A percentile compares a stretch with the other conserved stretches of the same genome.
phyloP scores from a whole-genome alignment of 164 flowering plant genomes.

The Vitis labrusca region DNA sequence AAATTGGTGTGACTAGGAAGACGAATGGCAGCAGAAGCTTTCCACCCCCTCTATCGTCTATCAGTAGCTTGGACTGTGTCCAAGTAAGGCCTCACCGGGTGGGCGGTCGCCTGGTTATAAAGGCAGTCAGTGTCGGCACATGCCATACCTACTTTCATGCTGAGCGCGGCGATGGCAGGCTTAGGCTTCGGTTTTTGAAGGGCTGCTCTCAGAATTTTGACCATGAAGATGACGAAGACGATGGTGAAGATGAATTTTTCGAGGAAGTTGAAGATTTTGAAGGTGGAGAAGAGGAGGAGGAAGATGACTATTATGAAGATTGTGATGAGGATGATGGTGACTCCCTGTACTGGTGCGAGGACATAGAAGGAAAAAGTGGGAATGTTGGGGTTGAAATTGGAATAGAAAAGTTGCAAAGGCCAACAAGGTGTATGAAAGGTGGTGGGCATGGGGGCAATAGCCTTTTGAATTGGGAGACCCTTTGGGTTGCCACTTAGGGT shows the following conservation, averaged over 20 bases:
- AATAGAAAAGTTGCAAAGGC: slow-evolving; percentile 19
- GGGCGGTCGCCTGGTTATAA: slow-evolving; percentile 50
- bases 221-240: neutral
- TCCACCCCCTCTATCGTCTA: slow-evolving; percentile 58
- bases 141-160: slow-evolving; percentile 27
- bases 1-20: neutral
- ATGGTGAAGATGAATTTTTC: neutral
- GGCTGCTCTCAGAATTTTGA: neutral
- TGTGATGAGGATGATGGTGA: no score
- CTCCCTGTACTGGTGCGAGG: neutral
- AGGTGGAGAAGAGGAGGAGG: slow-evolving; percentile 1
- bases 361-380: slow-evolving; percentile 14
- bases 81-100: slow-evolving; percentile 45
- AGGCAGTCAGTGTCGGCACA: slow-evolving; percentile 33
- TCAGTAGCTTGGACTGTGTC: slow-evolving; percentile 33
- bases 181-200: slow-evolving; percentile 31
- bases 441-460: slow-evolving; percentile 14
- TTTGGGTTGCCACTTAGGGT: slow-evolving; percentile 41
- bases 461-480: slow-evolving; percentile 30
- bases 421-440: slow-evolving; percentile 42
- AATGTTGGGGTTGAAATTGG: slow-evolving; percentile 21
- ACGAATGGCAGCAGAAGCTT: slow-evolving; percentile 16
- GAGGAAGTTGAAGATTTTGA: no score
- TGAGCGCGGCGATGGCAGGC: slow-evolving; percentile 53
- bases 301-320: slow-evolving; percentile 2